phyloP scores from a whole-genome alignment of 2,329 filamentous ascomycete genomes.

The Epicoccum nigrum region DNA sequence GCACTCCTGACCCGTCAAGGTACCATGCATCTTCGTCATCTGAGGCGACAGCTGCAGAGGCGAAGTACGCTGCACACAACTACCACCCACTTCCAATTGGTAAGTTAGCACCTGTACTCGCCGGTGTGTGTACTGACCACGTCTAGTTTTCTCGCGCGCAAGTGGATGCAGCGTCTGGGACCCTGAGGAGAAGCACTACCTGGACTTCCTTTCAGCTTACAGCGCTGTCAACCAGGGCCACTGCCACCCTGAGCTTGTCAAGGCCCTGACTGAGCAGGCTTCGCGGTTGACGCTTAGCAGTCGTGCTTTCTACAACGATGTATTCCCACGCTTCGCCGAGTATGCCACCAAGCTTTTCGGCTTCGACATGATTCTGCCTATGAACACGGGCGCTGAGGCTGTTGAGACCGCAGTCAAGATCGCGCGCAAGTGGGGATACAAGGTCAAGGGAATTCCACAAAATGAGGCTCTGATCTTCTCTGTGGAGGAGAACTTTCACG shows the following conservation, averaged over 20 bases:
- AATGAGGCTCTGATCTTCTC: constrained; percentile 85
- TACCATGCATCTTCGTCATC: constrained; percentile 81
- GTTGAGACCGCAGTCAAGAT: constrained; percentile 97
- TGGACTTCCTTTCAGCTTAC: constrained; percentile 98
- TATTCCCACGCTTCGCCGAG: constrained; percentile 93
- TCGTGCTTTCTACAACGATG: constrained; percentile 96
- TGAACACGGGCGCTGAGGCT: constrained; percentile 97
- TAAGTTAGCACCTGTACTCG: constrained; percentile 19
- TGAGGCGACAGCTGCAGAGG: constrained; percentile 79
- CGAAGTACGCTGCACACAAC: constrained; percentile 92
- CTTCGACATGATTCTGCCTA: constrained; percentile 96
- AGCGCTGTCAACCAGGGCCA: constrained; percentile 98
- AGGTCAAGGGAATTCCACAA: constrained; percentile 86
- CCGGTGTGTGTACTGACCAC: constrained; percentile 14
- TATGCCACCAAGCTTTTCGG: constrained; percentile 88
- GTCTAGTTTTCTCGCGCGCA: constrained; percentile 72
- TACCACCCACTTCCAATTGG: constrained; percentile 94
- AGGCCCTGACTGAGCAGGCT: constrained; percentile 87
- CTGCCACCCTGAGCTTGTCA: constrained; percentile 94
- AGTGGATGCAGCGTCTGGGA: constrained; percentile 93
- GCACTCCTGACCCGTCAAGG: constrained; percentile 50
- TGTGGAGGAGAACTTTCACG: constrained; percentile 93
- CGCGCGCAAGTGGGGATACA: constrained; percentile 97
- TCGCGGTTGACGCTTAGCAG: constrained; percentile 88
- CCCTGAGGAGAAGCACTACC: constrained; percentile 87